phyloP scores from a whole-genome alignment of 495 filamentous ascomycete genomes.

The Penicillium bovifimosum region DNA sequence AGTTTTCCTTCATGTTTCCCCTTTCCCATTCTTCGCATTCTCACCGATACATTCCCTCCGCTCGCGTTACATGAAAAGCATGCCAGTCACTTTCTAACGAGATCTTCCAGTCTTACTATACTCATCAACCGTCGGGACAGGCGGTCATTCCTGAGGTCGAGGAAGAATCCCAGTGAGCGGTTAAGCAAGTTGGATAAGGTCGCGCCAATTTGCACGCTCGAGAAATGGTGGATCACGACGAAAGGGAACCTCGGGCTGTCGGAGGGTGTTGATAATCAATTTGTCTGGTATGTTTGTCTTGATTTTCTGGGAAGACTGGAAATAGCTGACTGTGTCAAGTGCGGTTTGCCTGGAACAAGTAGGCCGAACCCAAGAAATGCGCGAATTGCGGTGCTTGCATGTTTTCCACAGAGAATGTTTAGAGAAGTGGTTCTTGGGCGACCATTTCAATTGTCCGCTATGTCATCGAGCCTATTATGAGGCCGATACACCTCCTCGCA shows the following conservation, averaged over 20 bases:
- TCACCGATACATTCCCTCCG: slow-evolving; percentile 3
- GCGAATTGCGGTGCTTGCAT: slow-evolving; percentile 41
- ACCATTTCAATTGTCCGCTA: slow-evolving; percentile 42
- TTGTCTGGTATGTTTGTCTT: slow-evolving; percentile 33
- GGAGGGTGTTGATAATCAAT: slow-evolving; percentile 36
- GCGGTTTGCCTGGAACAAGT: slow-evolving; percentile 43
- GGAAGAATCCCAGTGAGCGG: slow-evolving; percentile 29
- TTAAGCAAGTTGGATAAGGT: slow-evolving; percentile 38
- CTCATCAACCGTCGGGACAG: slow-evolving; percentile 36
- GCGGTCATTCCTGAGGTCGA: slow-evolving; percentile 18
- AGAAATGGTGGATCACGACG: slow-evolving; percentile 39
- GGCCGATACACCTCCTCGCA: slow-evolving; percentile 27
- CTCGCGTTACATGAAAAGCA: not conserved
- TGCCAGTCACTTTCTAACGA: not conserved
- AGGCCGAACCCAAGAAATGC: slow-evolving; percentile 34
- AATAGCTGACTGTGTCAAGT: slow-evolving; percentile 16
- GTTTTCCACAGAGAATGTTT: slow-evolving; percentile 45
- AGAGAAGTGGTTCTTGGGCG: slow-evolving; percentile 42
- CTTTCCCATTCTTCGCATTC: not conserved
- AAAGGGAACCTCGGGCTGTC: slow-evolving; percentile 33
- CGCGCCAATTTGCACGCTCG: slow-evolving; percentile 36
- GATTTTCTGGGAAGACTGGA: not conserved
- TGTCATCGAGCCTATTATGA: slow-evolving; percentile 40
- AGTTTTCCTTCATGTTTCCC: not conserved
- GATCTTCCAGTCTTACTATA: slow-evolving; percentile 27